These are phyloP conservation scores for Cucurbita moschata DNA, from an alignment of 306 rosid species.

Conservation along the genomic window DNA sequence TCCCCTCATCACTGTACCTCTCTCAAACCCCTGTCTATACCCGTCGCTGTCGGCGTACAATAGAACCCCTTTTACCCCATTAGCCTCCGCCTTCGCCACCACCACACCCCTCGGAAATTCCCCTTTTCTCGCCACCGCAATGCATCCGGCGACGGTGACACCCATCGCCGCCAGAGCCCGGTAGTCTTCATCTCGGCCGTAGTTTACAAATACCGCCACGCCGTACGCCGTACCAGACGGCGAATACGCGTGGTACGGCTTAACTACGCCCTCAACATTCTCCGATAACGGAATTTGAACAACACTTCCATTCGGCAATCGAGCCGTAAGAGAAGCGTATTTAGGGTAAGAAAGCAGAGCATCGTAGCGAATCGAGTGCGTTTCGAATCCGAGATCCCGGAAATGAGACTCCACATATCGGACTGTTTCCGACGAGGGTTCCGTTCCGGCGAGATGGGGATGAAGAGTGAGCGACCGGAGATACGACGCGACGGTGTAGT, in stretches of 20 bases:
- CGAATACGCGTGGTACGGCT: slow-evolving; percentile 82
- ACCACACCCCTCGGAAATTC: slow-evolving; percentile 36
- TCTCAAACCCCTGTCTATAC: slow-evolving; percentile 66
- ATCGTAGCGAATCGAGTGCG: slow-evolving; percentile 34
- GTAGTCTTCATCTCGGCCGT: slow-evolving; percentile 59
- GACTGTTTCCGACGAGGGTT: slow-evolving; percentile 27
- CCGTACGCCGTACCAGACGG: slow-evolving; percentile 61
- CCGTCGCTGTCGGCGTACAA: slow-evolving; percentile 29
- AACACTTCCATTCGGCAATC: slow-evolving; percentile 29
- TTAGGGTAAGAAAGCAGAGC: slow-evolving; percentile 64
- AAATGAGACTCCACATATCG: slow-evolving; percentile 38
- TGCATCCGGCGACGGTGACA: slow-evolving; percentile 55
- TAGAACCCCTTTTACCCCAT: slow-evolving; percentile 67
- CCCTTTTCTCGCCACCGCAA: slow-evolving; percentile 52
- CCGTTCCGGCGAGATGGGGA: slow-evolving; percentile 92
- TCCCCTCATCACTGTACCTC: slow-evolving; percentile 79
- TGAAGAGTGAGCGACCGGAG: slow-evolving; percentile 65
- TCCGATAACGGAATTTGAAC: slow-evolving; percentile 23
- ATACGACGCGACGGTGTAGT: slow-evolving; percentile 53
- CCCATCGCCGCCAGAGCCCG: slow-evolving; percentile 24
- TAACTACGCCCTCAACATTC: slow-evolving; percentile 21
- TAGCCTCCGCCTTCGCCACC: slow-evolving; percentile 51
- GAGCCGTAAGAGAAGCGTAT: slow-evolving; percentile 42
- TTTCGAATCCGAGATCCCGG: slow-evolving; percentile 24
- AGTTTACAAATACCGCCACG: slow-evolving; percentile 52